Percentiles rank a stretch among this genome's conserved stretches.
These are phyloP conservation scores for Suhomyces guaymorum DNA, from an alignment of 1,139 yeast species.

Conservation along the genomic window DNA sequence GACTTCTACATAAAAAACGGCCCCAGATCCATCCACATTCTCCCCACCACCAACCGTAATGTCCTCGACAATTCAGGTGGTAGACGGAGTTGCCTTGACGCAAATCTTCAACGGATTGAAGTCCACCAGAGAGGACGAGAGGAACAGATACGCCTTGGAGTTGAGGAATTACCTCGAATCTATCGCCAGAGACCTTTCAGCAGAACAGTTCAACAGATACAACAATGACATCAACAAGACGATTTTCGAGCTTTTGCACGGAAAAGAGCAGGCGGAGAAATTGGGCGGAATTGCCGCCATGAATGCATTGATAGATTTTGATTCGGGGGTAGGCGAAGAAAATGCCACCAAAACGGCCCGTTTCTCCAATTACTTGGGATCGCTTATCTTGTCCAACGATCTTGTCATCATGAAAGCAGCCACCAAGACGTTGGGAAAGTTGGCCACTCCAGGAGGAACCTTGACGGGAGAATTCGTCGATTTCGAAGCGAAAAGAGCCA, in stretches of 20 bases:
- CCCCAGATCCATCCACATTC: too few species aligned
- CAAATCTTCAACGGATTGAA: constrained; percentile 56
- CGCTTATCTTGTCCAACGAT: constrained; percentile 80
- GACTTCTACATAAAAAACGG: too few species aligned
- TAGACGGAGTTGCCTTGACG: constrained; percentile 53
- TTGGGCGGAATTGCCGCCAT: constrained; percentile 92
- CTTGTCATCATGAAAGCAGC: constrained; percentile 84
- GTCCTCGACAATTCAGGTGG: constrained; percentile 40
- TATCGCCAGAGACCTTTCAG: constrained; percentile 70
- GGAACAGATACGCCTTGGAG: constrained; percentile 63
- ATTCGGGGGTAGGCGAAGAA: constrained; percentile 65
- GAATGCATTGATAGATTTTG: constrained; percentile 81
- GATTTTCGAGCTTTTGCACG: constrained; percentile 81
- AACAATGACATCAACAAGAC: constrained; percentile 86
- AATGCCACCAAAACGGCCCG: constrained; percentile 88
- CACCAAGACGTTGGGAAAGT: constrained; percentile 79
- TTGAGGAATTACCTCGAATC: constrained; percentile 66
- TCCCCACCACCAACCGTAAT: constrained; percentile 14
- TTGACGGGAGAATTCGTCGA: constrained; percentile 91
- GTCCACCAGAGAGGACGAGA: constrained; percentile 51
- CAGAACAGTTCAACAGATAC: constrained; percentile 77
- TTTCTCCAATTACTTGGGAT: constrained; percentile 82
- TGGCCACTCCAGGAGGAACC: constrained; percentile 88
- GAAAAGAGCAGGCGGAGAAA: constrained; percentile 68
- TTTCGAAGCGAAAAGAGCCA: constrained; percentile 82